Evolutionary conservation across 2,329 filamentous ascomycete genomes (phyloP).

Genomic region (Aspergillus chevalieri): DNA sequence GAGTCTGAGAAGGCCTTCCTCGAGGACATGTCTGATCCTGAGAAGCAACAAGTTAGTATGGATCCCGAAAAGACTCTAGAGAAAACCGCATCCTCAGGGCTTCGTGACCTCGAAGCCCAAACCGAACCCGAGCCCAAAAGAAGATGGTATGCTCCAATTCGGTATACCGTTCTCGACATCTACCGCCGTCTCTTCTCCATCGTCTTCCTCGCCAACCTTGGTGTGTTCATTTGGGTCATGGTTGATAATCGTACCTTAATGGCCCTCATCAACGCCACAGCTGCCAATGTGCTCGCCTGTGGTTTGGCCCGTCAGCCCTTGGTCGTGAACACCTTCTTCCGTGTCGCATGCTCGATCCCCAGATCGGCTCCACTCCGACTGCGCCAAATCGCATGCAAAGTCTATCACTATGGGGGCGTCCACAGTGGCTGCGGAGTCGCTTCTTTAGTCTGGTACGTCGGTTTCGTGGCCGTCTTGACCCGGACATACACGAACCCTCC

Average conservation of each 20-base stretch:
- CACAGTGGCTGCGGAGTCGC: slow-evolving; percentile 49
- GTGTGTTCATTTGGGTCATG: slow-evolving; percentile 32
- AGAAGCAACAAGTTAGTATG: neutral
- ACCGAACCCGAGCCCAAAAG: slow-evolving; percentile 11
- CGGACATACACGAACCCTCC: slow-evolving; percentile 24
- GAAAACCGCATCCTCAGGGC: neutral
- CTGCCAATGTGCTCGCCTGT: slow-evolving; percentile 43
- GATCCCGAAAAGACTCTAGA: neutral
- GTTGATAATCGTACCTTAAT: slow-evolving; percentile 29
- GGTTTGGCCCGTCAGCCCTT: slow-evolving; percentile 48
- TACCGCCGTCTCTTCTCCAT: slow-evolving; percentile 41
- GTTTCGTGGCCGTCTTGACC: slow-evolving; percentile 31
- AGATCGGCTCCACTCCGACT: slow-evolving; percentile 40
- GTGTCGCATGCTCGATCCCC: slow-evolving; percentile 41
- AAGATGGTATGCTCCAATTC: slow-evolving; percentile 24
- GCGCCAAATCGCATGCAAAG: slow-evolving; percentile 43
- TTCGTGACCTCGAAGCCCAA: slow-evolving; percentile 26
- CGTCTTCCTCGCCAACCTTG: slow-evolving; percentile 35
- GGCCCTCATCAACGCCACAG: slow-evolving; percentile 37
- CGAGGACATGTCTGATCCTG: slow-evolving; percentile 6
- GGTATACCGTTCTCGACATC: slow-evolving; percentile 33
- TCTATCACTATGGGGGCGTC: slow-evolving; percentile 51
- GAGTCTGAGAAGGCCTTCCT: slow-evolving; percentile 11
- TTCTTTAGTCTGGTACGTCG: slow-evolving; percentile 43
- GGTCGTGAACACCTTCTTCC: slow-evolving; percentile 48